These are phyloP conservation scores for Flaveria sonorensis DNA, from an alignment of 129 eudicot genomes.

Conservation along the genomic window DNA sequence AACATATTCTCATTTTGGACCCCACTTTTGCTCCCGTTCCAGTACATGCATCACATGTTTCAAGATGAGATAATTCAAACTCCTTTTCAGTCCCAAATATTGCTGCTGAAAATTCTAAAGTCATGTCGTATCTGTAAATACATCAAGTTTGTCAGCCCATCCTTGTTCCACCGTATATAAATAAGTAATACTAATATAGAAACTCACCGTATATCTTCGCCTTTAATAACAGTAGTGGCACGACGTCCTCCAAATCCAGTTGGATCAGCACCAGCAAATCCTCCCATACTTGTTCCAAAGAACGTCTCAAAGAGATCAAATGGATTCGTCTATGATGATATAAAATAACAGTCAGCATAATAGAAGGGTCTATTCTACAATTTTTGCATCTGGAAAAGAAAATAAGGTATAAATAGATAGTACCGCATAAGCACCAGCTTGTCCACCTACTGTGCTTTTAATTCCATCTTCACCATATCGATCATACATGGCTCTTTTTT, in stretches of 20 bases:
- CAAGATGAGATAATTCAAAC: conserved; percentile 92
- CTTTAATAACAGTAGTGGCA: conserved; percentile 75
- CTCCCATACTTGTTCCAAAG: conserved; percentile 89
- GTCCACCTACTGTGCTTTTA: conserved; percentile 77
- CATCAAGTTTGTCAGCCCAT: conserved; percentile 29
- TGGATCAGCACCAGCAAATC: conserved; percentile 71
- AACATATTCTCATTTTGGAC: conserved; percentile 93
- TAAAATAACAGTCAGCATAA: not conserved
- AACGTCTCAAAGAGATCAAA: conserved; percentile 97
- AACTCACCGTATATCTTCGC: conserved; percentile 96
- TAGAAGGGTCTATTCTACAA: not conserved
- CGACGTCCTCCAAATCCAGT: conserved; percentile 82
- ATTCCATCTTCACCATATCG: conserved; percentile 97
- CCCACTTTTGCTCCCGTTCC: conserved; percentile 97
- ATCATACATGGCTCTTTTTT: conserved; percentile 93
- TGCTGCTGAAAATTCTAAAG: conserved; percentile 77
- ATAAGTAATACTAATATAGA: not conserved
- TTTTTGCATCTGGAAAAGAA: conserved; percentile 5
- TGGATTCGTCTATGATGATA: conserved; percentile 67
- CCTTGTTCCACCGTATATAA: no score
- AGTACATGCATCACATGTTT: conserved; percentile 80
- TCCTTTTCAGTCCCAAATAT: conserved; percentile 95
- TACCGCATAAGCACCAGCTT: conserved; percentile 94
- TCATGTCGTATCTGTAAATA: conserved; percentile 80
- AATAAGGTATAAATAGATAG: conserved; percentile 7